A percentile compares a stretch with the other conserved stretches of the same genome.
These are phyloP conservation scores for Geoglossum cookeanum DNA, from an alignment of 2,329 filamentous ascomycete species.

Conservation along the genomic window DNA sequence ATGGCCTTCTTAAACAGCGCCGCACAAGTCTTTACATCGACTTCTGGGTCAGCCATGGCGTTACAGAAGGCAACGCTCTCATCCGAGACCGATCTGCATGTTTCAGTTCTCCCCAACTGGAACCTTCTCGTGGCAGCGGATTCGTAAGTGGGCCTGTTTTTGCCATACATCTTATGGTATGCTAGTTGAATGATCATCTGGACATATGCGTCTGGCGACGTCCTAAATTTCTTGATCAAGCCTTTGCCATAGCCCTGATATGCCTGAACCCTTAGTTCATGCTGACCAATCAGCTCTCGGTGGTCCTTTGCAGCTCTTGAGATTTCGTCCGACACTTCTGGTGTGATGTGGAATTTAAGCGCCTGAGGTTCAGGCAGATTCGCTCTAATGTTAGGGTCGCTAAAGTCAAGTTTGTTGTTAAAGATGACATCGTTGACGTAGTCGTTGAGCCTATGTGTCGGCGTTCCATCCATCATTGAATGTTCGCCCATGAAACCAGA, in stretches of 20 bases:
- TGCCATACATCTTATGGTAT: slow-evolving; percentile 98
- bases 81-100: slow-evolving; percentile 79
- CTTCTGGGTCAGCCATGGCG: slow-evolving; percentile 54
- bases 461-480: slow-evolving; percentile 99
- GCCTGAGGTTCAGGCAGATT: slow-evolving; percentile 63
- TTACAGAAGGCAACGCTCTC: slow-evolving; percentile 81
- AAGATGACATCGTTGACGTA: slow-evolving; percentile 84
- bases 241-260: slow-evolving; percentile 98
- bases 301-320: slow-evolving; percentile 65
- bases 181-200: slow-evolving; percentile 98
- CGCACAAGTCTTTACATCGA: slow-evolving; percentile 44
- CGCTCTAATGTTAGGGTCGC: slow-evolving; percentile 56
- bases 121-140: slow-evolving; percentile 88
- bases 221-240: slow-evolving; percentile 98
- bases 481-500: slow-evolving; percentile 97
- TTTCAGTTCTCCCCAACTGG: slow-evolving; percentile 92
- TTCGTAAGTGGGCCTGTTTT: slow-evolving; percentile 94
- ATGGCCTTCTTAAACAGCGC: slow-evolving; percentile 68
- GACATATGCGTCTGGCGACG: slow-evolving; percentile 90
- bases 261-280: slow-evolving; percentile 83
- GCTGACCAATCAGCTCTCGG: slow-evolving; percentile 57
- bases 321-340: slow-evolving; percentile 58
- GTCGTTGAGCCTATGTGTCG: slow-evolving; percentile 92
- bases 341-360: slow-evolving; percentile 60
- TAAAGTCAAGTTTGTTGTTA: slow-evolving; percentile 84